phyloP scores from a whole-genome alignment of 2,329 filamentous ascomycete genomes.

The Fusarium setosum region DNA sequence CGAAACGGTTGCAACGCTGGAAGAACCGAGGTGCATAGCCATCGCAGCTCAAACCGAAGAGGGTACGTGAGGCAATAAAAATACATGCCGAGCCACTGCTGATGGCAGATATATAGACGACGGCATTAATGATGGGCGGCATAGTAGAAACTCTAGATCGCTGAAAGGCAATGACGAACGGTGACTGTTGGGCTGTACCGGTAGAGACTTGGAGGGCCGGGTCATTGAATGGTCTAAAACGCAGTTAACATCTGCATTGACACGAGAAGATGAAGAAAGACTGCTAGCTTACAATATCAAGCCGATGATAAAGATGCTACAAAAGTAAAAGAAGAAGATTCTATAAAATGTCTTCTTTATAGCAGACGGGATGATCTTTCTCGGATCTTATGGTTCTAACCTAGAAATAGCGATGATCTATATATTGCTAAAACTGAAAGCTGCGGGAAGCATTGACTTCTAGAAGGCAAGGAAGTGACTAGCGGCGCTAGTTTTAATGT shows the following conservation, averaged over 20 bases:
- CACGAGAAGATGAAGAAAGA: too few species aligned
- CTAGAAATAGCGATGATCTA: conserved; percentile 36
- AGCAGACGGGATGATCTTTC: conserved; percentile 30
- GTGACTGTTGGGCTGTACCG: conserved; percentile 36
- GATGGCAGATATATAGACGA: conserved; percentile 59
- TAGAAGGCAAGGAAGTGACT: conserved; percentile 35
- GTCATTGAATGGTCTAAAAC: conserved; percentile 19
- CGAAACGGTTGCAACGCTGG: conserved; percentile 39
- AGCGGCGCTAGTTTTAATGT: conserved; percentile 31
- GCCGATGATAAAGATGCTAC: conserved; percentile 36
- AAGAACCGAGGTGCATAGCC: conserved; percentile 48
- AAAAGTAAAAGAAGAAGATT: conserved; percentile 36
- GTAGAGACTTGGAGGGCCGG: conserved; percentile 28
- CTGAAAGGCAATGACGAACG: conserved; percentile 39
- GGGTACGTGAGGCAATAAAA: conserved; percentile 59
- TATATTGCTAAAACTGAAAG: conserved; percentile 36
- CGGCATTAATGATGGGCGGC: conserved; percentile 60
- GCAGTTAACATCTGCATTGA: not conserved
- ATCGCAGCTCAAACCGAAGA: conserved; percentile 54
- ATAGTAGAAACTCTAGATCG: conserved; percentile 26
- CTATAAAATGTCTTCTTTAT: conserved; percentile 36
- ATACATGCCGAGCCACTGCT: conserved; percentile 56
- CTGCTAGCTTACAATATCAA: conserved; percentile 26
- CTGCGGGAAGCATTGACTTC: conserved; percentile 35
- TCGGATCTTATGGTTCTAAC: conserved; percentile 26